These are phyloP conservation scores for Artomyces pyxidatus DNA, from an alignment of 768 basidiomycete genomes.

Conservation along the genomic window DNA sequence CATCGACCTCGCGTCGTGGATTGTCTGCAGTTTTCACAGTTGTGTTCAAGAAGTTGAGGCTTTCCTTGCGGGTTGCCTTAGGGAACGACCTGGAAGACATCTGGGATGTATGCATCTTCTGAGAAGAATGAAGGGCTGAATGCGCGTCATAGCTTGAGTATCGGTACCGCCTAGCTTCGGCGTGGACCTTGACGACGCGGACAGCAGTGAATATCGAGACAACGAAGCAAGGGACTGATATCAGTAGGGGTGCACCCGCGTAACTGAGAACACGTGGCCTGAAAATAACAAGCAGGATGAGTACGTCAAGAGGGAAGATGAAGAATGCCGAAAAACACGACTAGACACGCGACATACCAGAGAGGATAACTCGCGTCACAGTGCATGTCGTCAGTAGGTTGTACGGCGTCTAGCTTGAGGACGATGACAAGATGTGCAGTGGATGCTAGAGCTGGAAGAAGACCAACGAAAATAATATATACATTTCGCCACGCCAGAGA, in stretches of 20 bases:
- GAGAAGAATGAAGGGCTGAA: not conserved
- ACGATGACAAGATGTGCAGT: slow-evolving; percentile 35
- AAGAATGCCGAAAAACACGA: not conserved
- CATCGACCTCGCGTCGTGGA: not conserved
- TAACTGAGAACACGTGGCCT: slow-evolving; percentile 64
- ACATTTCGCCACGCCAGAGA: slow-evolving; percentile 40
- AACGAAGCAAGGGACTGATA: slow-evolving; percentile 43
- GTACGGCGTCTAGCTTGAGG: slow-evolving; percentile 35
- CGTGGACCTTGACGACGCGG: slow-evolving; percentile 11
- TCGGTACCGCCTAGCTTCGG: not conserved
- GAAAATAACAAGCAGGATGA: slow-evolving; percentile 3
- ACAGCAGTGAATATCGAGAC: slow-evolving; percentile 38
- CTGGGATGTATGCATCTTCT: not conserved
- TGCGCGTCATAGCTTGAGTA: not conserved
- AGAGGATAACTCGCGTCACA: slow-evolving; percentile 53
- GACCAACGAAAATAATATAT: slow-evolving; percentile 36
- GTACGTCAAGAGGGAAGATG: not conserved
- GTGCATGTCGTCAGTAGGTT: slow-evolving; percentile 42
- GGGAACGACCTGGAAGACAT: not conserved
- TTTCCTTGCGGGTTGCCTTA: not conserved
- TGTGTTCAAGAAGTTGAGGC: not conserved
- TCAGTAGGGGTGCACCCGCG: slow-evolving; percentile 45
- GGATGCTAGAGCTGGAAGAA: slow-evolving; percentile 41
- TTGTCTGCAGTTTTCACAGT: not conserved
- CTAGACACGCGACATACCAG: slow-evolving; percentile 35